phyloP scores from a whole-genome alignment of 2,329 filamentous ascomycete genomes.

The Chlorencoelia australis region DNA sequence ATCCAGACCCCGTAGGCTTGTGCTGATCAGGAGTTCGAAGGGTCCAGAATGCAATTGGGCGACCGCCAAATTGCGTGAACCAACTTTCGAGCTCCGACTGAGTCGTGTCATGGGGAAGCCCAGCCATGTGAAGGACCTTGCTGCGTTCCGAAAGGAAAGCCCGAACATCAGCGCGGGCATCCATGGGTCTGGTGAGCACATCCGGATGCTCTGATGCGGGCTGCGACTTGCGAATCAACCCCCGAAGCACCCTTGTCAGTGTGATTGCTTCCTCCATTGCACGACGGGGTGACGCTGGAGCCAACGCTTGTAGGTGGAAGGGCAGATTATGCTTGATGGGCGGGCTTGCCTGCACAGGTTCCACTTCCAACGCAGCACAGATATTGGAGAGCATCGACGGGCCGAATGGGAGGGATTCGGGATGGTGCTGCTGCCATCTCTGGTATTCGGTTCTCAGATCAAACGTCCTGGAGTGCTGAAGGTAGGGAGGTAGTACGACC shows the following conservation, averaged over 20 bases:
- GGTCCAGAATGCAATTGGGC: conserved; percentile 98
- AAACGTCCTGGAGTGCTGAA: conserved; percentile 96
- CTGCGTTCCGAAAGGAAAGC: conserved; percentile 93
- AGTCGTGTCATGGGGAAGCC: conserved; percentile 92
- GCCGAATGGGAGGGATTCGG: conserved; percentile 92
- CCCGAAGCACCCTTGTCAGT: conserved; percentile 80
- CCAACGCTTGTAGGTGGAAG: conserved; percentile 92
- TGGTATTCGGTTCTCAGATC: conserved; percentile 96
- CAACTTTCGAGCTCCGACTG: conserved; percentile 98
- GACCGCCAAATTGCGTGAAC: conserved; percentile 97
- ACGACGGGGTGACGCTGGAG: conserved; percentile 86
- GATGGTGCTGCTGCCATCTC: conserved; percentile 96
- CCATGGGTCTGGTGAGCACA: conserved; percentile 89
- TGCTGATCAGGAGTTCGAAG: conserved; percentile 95
- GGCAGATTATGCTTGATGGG: conserved; percentile 98
- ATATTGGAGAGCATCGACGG: conserved; percentile 95
- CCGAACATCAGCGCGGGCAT: conserved; percentile 89
- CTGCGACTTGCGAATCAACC: conserved; percentile 91
- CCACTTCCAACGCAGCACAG: conserved; percentile 94
- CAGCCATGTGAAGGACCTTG: conserved; percentile 97
- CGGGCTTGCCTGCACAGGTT: conserved; percentile 92
- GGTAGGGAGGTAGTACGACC: conserved; percentile 88
- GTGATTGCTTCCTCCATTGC: conserved; percentile 98
- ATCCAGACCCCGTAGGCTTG: conserved; percentile 97
- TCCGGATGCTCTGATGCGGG: conserved; percentile 89